Evolutionary conservation across 108 stramenopile genomes (phyloP).

Genomic region (Pseudonitzschia multiseries): DNA sequence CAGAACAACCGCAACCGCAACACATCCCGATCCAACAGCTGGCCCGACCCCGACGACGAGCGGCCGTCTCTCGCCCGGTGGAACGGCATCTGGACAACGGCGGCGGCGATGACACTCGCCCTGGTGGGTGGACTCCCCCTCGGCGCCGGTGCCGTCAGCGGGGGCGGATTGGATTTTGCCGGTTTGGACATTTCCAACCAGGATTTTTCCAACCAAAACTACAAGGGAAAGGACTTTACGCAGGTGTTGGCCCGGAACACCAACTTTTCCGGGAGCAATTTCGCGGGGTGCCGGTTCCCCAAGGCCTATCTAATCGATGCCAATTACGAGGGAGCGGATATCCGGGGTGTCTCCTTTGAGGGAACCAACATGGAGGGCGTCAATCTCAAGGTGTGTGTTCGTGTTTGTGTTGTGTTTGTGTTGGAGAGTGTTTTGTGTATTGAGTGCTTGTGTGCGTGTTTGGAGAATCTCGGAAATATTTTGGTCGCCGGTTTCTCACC

Average conservation of each 20-base stretch:
- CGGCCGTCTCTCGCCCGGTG: background rate
- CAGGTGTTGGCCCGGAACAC: slow-evolving; percentile 85
- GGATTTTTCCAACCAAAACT: slow-evolving; percentile 70
- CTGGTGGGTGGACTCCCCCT: background rate
- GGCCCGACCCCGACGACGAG: no score
- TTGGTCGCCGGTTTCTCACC: no score
- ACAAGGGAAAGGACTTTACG: slow-evolving; percentile 88
- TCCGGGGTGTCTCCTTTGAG: slow-evolving; percentile 77
- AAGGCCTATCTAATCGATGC: slow-evolving; percentile 82
- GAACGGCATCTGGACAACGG: background rate
- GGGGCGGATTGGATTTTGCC: slow-evolving; percentile 76
- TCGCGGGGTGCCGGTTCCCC: slow-evolving; percentile 85
- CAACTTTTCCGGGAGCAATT: slow-evolving; percentile 67
- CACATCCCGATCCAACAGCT: no score
- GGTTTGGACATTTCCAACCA: slow-evolving; percentile 73
- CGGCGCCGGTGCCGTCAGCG: slow-evolving; percentile 37
- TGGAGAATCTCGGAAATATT: no score
- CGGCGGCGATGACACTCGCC: background rate
- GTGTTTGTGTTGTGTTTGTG: no score
- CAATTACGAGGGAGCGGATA: slow-evolving; percentile 73
- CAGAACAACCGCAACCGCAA: no score
- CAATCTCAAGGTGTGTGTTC: slow-evolving; percentile 37
- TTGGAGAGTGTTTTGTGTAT: no score
- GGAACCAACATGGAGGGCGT: slow-evolving; percentile 83
- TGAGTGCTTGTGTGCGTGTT: no score